Evolutionary conservation across 225 moss, liverwort and hornwort genomes (phyloP).

Genomic region (Anthoceros angustus): DNA sequence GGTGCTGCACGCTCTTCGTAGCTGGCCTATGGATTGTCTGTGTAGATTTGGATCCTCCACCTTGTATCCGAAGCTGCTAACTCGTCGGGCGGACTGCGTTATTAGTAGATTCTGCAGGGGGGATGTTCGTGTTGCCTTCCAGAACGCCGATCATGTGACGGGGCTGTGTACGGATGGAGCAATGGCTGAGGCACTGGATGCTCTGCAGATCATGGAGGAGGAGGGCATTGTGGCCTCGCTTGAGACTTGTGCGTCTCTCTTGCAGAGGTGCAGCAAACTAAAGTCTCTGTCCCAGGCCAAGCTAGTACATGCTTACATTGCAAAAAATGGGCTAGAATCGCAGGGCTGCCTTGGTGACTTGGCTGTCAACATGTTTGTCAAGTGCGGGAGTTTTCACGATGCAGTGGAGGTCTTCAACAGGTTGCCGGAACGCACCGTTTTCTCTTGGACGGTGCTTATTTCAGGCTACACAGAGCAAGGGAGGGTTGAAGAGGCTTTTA

Average conservation of each 20-base stretch:
- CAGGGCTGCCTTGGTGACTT: not conserved
- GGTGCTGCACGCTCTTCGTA: too few species aligned
- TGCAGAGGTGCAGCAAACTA: not conserved
- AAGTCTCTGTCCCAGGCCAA: not conserved
- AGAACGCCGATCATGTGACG: not conserved
- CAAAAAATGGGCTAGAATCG: not conserved
- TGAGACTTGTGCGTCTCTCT: not conserved
- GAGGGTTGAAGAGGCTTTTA: not conserved
- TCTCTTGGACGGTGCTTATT: not conserved
- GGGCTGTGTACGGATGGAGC: not conserved
- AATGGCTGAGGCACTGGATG: not conserved
- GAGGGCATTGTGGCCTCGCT: not conserved
- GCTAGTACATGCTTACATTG: not conserved
- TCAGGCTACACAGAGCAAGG: not conserved
- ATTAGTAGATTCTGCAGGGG: not conserved
- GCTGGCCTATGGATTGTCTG: too few species aligned
- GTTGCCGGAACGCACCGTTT: not conserved
- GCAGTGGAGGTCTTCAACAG: not conserved
- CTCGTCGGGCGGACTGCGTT: not conserved
- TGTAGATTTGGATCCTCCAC: not conserved
- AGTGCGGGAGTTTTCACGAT: not conserved
- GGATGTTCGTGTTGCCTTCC: not conserved
- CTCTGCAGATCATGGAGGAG: not conserved
- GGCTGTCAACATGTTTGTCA: not conserved
- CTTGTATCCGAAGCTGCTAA: not conserved